phyloP scores from a whole-genome alignment of 129 eudicot genomes.

The Saussurea involucrata region DNA sequence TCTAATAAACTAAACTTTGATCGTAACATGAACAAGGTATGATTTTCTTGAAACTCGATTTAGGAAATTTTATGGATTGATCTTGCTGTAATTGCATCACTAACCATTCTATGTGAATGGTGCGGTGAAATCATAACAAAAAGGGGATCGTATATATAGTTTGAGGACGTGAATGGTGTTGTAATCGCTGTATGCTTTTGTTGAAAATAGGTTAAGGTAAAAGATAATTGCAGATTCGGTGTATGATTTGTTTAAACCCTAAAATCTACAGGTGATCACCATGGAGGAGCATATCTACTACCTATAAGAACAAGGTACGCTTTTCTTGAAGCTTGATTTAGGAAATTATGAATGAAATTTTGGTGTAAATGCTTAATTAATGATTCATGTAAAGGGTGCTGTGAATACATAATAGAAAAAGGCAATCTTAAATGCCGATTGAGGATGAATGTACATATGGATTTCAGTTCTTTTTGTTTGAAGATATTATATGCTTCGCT shows the following conservation, averaged over 20 bases:
- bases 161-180: background rate
- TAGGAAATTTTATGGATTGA: background rate
- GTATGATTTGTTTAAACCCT: too few relatives aligned
- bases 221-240: too few relatives aligned
- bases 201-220: too few relatives aligned
- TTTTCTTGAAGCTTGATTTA: background rate
- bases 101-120: background rate
- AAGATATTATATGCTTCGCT: background rate
- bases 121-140: background rate
- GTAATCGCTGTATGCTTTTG: too few relatives aligned
- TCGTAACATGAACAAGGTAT: background rate
- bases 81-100: too few relatives aligned
- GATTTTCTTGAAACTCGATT: background rate
- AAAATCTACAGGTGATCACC: background rate
- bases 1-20: too few relatives aligned
- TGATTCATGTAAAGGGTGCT: background rate
- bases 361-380: background rate
- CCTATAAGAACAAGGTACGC: background rate
- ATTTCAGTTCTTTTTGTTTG: background rate
- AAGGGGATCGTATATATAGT: background rate
- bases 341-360: background rate
- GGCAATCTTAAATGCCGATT: background rate
- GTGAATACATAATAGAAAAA: background rate
- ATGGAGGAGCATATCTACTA: constrained; percentile 24
- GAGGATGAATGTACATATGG: background rate